phyloP scores from a whole-genome alignment of 768 basidiomycete species.

The Russula ochroleuca region DNA sequence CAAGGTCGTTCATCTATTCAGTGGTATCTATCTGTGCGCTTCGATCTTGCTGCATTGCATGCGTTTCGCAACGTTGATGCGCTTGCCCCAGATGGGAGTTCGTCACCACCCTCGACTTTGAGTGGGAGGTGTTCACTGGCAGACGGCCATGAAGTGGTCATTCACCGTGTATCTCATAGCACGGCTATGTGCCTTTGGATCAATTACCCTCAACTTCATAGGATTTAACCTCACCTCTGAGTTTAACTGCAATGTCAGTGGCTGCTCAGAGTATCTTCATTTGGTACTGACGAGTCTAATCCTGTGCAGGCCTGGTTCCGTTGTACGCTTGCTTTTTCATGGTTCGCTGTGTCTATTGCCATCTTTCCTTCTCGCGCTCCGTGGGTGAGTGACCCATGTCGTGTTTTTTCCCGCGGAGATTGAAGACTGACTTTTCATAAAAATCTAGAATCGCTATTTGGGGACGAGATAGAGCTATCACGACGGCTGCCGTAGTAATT shows the following conservation, averaged over 20 bases:
- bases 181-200: conserved; percentile 13
- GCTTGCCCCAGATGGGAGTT: conserved; percentile 24
- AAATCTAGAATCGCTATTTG: conserved; percentile 22
- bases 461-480: conserved; percentile 16
- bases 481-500: neutral
- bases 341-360: conserved; percentile 22
- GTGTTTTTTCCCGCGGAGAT: neutral
- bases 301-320: conserved; percentile 21
- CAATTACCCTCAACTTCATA: conserved; percentile 16
- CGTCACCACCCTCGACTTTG: conserved; percentile 23
- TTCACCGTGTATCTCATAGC: conserved; percentile 20
- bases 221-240: conserved; percentile 18
- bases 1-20: conserved; percentile 22
- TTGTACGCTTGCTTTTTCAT: conserved; percentile 11
- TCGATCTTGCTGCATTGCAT: neutral
- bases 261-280: neutral
- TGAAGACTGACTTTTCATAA: neutral
- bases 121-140: conserved; percentile 25
- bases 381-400: conserved; percentile 17
- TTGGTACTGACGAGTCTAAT: neutral
- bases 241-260: conserved; percentile 24
- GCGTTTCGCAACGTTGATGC: neutral
- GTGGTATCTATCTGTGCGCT: conserved; percentile 23
- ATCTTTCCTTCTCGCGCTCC: conserved; percentile 25
- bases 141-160: conserved; percentile 27